phyloP scores from a whole-genome alignment of 495 filamentous ascomycete species.

The Trichoderma erinaceum region DNA sequence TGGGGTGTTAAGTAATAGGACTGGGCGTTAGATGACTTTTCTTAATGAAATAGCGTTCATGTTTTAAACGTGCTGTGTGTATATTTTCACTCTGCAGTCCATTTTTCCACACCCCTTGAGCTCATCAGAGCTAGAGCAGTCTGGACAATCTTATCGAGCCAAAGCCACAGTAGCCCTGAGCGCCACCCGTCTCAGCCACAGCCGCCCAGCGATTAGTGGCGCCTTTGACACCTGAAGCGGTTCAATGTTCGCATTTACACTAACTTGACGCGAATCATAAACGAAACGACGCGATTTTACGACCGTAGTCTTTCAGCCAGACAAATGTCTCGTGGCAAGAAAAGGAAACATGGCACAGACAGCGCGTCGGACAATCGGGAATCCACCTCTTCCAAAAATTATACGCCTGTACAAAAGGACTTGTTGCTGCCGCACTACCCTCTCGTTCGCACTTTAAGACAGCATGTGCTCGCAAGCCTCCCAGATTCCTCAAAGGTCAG shows the following conservation, averaged over 20 bases:
- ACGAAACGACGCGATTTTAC: not conserved
- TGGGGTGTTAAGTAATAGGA: too few relatives aligned
- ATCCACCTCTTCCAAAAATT: not conserved
- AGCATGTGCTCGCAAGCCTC: slow-evolving; percentile 57
- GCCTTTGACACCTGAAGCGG: not conserved
- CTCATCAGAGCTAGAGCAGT: too few relatives aligned
- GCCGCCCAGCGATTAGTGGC: not conserved
- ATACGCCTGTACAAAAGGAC: slow-evolving; percentile 45
- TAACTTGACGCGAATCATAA: not conserved
- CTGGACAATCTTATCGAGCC: too few relatives aligned
- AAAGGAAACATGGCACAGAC: not conserved
- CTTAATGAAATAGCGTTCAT: too few relatives aligned
- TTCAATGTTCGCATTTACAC: not conserved
- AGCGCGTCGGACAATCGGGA: not conserved
- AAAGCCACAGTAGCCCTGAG: too few relatives aligned
- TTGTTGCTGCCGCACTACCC: slow-evolving; percentile 72
- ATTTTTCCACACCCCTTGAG: too few relatives aligned
- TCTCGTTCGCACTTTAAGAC: slow-evolving; percentile 59
- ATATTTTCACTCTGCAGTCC: too few relatives aligned
- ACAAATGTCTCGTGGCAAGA: not conserved
- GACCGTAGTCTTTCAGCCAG: not conserved
- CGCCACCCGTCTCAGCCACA: too few relatives aligned
- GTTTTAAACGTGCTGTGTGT: too few relatives aligned
- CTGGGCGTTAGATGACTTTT: too few relatives aligned
- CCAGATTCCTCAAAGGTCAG: slow-evolving; percentile 38